Conservation (phyloP, 2,329 filamentous ascomycete genomes). For the Teratosphaeriaceae sp. region DNA sequence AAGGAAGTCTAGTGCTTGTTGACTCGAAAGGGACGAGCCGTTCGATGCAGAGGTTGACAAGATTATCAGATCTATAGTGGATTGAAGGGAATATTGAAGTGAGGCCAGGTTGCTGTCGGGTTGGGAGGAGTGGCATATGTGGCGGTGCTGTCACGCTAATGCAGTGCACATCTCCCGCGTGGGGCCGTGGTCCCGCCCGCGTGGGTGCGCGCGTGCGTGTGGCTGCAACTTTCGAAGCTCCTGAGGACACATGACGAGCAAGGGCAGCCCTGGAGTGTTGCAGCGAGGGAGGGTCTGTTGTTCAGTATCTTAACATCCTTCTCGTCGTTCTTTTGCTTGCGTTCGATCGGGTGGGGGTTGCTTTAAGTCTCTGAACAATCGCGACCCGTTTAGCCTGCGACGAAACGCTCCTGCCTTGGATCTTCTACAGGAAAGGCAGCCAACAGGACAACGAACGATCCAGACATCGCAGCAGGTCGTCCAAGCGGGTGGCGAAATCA, state of each 20-base stretch:
- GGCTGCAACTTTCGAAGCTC: constrained; percentile 5
- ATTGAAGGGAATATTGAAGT: neutral
- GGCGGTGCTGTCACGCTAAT: constrained; percentile 1
- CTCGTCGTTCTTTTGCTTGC: constrained; percentile 1
- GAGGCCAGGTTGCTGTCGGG: neutral
- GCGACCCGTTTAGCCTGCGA: constrained; percentile 42
- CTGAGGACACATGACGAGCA: constrained; percentile 3
- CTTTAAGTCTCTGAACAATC: constrained; percentile 35
- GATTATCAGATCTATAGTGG: too few relatives aligned
- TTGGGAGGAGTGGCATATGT: neutral
- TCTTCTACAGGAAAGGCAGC: constrained; percentile 8
- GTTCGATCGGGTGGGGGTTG: neutral
- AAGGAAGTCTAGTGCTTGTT: too few relatives aligned
- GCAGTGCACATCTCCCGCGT: too few relatives aligned
- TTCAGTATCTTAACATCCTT: neutral
- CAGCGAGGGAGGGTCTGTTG: neutral
- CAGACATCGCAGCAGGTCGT: neutral
- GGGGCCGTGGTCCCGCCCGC: too few relatives aligned
- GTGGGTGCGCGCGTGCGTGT: too few relatives aligned
- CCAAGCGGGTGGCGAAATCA: neutral
- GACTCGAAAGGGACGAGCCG: too few relatives aligned
- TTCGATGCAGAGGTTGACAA: too few relatives aligned
- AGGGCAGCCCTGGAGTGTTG: too few relatives aligned
- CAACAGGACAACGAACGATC: constrained; percentile 1
- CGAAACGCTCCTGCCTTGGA: constrained; percentile 16